Base-by-base conservation (phyloP, 306 rosid genomes). In the Acacia melanoxylon region DNA sequence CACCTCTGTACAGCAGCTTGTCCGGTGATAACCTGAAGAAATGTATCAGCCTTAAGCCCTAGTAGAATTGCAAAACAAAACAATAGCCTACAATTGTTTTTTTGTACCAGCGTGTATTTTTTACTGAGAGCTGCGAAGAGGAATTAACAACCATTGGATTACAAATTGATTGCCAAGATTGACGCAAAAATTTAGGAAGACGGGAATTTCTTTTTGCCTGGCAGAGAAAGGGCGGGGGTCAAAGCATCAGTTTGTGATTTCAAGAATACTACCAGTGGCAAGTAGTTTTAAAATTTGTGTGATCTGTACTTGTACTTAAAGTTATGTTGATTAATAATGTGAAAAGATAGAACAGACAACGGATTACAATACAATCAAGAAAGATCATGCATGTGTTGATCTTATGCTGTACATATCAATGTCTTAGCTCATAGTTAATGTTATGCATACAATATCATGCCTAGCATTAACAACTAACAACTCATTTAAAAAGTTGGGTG, bases 1-100 rank as follows among this genome's bases (percentile, higher is more conserved):
- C 99, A 93, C 87, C 96, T 89, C 31, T 91, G 98, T 42, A 95
- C 99, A 1, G 91, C 76, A 74, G 99, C 98, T 86, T 95, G 99
- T 20, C 90, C 91, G 4, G 42, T 83, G 76, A 92, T 89, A 78
- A 92, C 94, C 97, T 94, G 84, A 78, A 35, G 33, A 78, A 79
- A 78, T 19, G 19, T 19, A 80, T 76, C 24, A 79, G 49, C 73
- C 46, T 33, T 25, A 10, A 42, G 35, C 54, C 25, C 15, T 9
- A 19, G 17, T 4, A 40, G 73, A 24, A 68, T 67, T 35, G 45
- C 46, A 20, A 68, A 40, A 40, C 73, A 68, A 40, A 37, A 68
- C 73, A 40, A 68, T 10, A 17, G 42, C 45, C 9, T 20, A 12
- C 16, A 10, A 20, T 68, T 20, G 27, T 20, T 8, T 67, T 3